Evolutionary conservation across 768 basidiomycete species (phyloP).

Genomic region (Suillus bovinus): DNA sequence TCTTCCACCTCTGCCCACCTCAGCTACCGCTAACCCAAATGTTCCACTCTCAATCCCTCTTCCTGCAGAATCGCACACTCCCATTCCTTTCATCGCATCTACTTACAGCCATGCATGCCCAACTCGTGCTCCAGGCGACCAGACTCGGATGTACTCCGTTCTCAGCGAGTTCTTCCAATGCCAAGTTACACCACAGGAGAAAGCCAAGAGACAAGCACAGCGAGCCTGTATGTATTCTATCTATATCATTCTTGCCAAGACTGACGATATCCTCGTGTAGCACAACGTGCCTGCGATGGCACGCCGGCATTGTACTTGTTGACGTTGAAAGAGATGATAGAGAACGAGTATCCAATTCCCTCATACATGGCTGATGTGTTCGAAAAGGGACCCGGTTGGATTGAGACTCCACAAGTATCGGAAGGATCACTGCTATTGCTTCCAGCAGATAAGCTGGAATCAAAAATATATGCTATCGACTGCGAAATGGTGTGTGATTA

Average conservation of each 20-base stretch:
- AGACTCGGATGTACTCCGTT: constrained; percentile 81
- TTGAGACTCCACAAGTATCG: constrained; percentile 68
- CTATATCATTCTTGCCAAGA: constrained; percentile 18
- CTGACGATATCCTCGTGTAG: constrained; percentile 34
- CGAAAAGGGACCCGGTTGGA: constrained; percentile 69
- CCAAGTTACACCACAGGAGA: constrained; percentile 80
- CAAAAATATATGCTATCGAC: constrained; percentile 81
- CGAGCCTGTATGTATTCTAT: constrained; percentile 40
- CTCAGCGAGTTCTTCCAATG: constrained; percentile 80
- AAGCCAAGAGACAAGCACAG: constrained; percentile 57
- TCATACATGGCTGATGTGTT: constrained; percentile 79
- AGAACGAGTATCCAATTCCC: constrained; percentile 91
- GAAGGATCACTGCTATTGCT: constrained; percentile 34
- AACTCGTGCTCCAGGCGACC: constrained; percentile 90
- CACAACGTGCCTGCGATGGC: constrained; percentile 60
- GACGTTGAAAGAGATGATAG: constrained; percentile 83
- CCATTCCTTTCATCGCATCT: constrained; percentile 66
- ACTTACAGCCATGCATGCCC: constrained; percentile 94
- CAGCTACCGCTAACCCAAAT: constrained; percentile 58
- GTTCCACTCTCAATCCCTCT: constrained; percentile 51
- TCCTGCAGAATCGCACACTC: constrained; percentile 33
- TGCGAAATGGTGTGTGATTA: constrained; percentile 87
- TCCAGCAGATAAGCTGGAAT: constrained; percentile 32
- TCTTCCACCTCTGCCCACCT: constrained; percentile 69
- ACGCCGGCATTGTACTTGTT: constrained; percentile 74